Conservation (phyloP, 1,284 basidiomycete species). For the Apiotrichum montevideense region DNA sequence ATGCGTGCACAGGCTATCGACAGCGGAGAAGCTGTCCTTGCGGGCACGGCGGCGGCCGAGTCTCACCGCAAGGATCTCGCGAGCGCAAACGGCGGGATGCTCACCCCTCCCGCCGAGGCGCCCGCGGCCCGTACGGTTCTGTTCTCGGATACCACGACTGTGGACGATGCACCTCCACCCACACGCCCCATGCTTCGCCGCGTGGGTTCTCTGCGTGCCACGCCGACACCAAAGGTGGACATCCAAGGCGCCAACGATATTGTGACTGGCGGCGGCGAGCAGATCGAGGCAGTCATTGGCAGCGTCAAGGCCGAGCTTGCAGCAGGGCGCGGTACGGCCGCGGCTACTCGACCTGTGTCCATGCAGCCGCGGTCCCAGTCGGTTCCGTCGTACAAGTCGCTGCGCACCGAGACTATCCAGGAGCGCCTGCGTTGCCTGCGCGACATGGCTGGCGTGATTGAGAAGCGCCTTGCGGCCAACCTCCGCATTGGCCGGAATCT, state of each 20-base stretch:
- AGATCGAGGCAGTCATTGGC: slow-evolving; percentile 68
- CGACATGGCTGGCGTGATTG: slow-evolving; percentile 54
- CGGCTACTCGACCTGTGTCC: slow-evolving; percentile 12
- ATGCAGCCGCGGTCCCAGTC: not conserved
- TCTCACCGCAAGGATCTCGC: slow-evolving; percentile 53
- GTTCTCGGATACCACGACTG: not conserved
- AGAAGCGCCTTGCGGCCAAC: slow-evolving; percentile 62
- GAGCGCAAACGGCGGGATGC: not conserved
- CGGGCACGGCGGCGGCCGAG: slow-evolving; percentile 73
- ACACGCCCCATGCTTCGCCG: slow-evolving; percentile 10
- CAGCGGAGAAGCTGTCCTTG: slow-evolving; percentile 63
- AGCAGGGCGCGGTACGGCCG: slow-evolving; percentile 34
- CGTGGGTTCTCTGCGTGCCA: slow-evolving; percentile 12
- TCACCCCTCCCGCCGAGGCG: not conserved
- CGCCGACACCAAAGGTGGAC: slow-evolving; percentile 20
- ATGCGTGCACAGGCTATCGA: slow-evolving; percentile 71
- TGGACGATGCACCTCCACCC: not conserved
- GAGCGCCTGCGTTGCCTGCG: slow-evolving; percentile 42
- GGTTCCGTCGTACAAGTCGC: slow-evolving; percentile 10
- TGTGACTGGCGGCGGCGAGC: slow-evolving; percentile 36
- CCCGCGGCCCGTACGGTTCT: slow-evolving; percentile 1
- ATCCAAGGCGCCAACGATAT: slow-evolving; percentile 33
- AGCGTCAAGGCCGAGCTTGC: slow-evolving; percentile 77
- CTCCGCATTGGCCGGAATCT: slow-evolving; percentile 72
- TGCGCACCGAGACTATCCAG: slow-evolving; percentile 23